Conservation (phyloP, 371 early-diverging fungal genomes). For the Entomophthora muscae region DNA sequence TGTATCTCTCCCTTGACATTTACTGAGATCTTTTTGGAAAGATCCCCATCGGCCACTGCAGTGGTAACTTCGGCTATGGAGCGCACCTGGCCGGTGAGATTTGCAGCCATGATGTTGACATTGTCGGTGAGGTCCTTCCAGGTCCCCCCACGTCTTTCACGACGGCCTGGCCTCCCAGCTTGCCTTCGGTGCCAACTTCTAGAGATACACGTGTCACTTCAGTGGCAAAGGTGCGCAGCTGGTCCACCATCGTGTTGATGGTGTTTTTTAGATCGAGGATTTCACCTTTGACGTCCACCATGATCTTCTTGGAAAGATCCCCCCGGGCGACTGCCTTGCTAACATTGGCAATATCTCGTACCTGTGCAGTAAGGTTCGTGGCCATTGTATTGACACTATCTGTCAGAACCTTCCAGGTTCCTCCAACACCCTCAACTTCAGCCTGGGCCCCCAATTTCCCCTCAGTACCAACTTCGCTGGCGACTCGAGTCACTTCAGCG, state of each 20-base stretch:
- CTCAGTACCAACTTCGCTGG: conserved; percentile 41
- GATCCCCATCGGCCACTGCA: conserved; percentile 34
- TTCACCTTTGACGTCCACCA: conserved; percentile 27
- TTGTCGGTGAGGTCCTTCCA: conserved; percentile 55
- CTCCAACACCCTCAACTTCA: conserved; percentile 27
- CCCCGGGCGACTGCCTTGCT: conserved; percentile 28
- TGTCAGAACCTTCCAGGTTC: conserved; percentile 37
- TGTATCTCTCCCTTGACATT: conserved; percentile 27
- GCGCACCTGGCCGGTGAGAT: conserved; percentile 40
- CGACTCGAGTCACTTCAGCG: conserved; percentile 38
- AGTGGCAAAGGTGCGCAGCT: conserved; percentile 23
- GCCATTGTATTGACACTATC: conserved; percentile 48
- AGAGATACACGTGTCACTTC: conserved; percentile 31
- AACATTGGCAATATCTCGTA: conserved; percentile 27
- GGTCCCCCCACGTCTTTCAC: conserved; percentile 38
- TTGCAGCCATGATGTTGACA: conserved; percentile 42
- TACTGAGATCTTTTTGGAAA: conserved; percentile 30
- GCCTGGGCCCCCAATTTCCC: conserved; percentile 39
- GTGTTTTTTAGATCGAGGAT: conserved; percentile 37
- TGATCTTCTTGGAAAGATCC: conserved; percentile 27
- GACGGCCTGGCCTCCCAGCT: conserved; percentile 35
- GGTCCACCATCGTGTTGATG: conserved; percentile 34
- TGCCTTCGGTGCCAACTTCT: conserved; percentile 33
- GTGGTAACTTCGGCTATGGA: conserved; percentile 39
- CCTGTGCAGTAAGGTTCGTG: conserved; percentile 30